Evolutionary conservation across 345 rosid genomes (phyloP), one percentile per base, ranked within the genome.

Genomic region (Turnera subulata): DNA sequence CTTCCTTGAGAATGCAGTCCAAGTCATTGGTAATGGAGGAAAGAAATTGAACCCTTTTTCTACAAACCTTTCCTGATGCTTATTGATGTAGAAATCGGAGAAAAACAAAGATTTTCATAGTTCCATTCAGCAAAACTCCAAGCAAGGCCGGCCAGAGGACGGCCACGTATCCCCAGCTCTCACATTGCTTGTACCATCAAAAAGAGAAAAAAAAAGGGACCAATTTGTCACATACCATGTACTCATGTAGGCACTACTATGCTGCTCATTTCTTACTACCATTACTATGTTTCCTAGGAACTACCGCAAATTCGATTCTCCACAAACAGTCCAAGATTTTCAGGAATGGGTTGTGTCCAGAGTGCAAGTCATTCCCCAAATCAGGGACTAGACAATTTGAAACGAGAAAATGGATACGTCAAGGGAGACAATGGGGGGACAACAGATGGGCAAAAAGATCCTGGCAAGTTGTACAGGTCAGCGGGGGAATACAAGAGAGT

Each of bases 271-370:
- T 52, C 46, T 48, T 26, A 25, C 45, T 38, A 48, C 29, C 53
- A 22, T 5, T 58, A 39, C 59, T 20, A 58, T 68, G 73, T 56
- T 64, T 38, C 62, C 18, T 44, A 53, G 64, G 51, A 47, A 43
- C 58, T 59, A 6, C 26, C 67, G 58, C 2, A 46, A 3, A 21
- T 54, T 24, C 25, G 58, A 59, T 59, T 56, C 46, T 52, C 62
- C 14, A 12, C 46, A 1, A 39, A 10, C 29, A 39, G 12, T 59
- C 12, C 40, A 44, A 44, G 49, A n/a, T 33, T 57, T 51, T 42
- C 54, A 50, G 43, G 52, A 6, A 84, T 84, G 84, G 87, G 87
- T 29, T 79, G 84, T 43, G 42, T 47, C 62, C 74, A 59, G 73
- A 29, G 16, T 10, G 23, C 65, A 22, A 50, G 37, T 4, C 19